phyloP scores from a whole-genome alignment of 208 protist species.

The Leishmania amazonensis region DNA sequence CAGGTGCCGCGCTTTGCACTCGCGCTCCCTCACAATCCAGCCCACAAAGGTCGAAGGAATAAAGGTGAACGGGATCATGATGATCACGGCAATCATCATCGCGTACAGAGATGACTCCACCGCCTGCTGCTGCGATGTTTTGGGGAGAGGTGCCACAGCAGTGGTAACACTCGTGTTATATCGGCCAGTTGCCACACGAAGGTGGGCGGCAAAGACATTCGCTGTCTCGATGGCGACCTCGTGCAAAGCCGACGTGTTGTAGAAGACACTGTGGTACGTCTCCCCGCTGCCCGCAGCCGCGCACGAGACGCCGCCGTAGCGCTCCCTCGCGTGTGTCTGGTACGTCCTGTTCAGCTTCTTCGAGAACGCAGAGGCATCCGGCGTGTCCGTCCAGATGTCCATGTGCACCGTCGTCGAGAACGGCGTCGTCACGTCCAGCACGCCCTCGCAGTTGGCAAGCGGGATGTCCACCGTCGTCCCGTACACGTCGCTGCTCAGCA shows the following conservation, averaged over 20 bases:
- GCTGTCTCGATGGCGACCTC: conserved; percentile 32
- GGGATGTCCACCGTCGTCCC: conserved; percentile 30
- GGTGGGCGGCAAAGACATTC: conserved; percentile 41
- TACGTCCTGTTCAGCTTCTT: conserved; percentile 13
- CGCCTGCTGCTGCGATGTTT: neutral
- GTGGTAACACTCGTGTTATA: neutral
- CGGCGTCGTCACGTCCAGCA: conserved; percentile 19
- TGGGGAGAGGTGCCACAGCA: neutral
- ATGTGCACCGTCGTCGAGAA: conserved; percentile 11
- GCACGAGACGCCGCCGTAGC: neutral
- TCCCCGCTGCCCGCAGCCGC: neutral
- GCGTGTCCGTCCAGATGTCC: conserved; percentile 16
- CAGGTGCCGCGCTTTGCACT: conserved; percentile 60
- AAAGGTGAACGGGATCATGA: conserved; percentile 68
- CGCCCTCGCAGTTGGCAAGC: conserved; percentile 29
- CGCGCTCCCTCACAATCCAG: conserved; percentile 74
- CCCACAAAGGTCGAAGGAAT: conserved; percentile 52
- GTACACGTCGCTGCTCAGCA: conserved; percentile 39
- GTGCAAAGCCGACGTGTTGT: conserved; percentile 57
- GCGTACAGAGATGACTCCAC: neutral
- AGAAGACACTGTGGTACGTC: conserved; percentile 9
- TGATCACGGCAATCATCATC: conserved; percentile 32
- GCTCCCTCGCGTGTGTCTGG: conserved; percentile 7
- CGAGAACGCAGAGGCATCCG: neutral
- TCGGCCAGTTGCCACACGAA: conserved; percentile 8